phyloP scores from a whole-genome alignment of 192 early-diverging fungal species.

The Coemansia sp. region DNA sequence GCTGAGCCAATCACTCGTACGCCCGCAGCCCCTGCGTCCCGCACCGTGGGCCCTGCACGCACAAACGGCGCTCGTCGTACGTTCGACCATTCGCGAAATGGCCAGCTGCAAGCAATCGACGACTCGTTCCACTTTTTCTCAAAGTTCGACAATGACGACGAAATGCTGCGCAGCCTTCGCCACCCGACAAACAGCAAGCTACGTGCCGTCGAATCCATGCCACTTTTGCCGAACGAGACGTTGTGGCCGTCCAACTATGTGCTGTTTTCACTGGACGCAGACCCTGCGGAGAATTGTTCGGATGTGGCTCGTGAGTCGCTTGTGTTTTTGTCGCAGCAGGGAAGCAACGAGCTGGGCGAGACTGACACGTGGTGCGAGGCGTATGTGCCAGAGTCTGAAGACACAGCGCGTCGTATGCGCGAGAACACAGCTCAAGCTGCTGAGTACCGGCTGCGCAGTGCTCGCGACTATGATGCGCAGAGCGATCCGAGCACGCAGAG shows the following conservation, averaged over 20 bases:
- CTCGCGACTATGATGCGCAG: conserved; percentile 36
- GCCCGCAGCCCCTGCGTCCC: not conserved
- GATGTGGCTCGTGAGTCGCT: conserved; percentile 30
- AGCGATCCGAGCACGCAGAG: conserved; percentile 20
- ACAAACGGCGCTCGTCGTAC: conserved; percentile 18
- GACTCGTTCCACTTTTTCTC: conserved; percentile 41
- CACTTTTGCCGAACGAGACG: conserved; percentile 38
- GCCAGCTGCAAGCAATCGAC: conserved; percentile 50
- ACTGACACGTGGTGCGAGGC: conserved; percentile 47
- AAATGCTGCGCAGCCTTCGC: conserved; percentile 28
- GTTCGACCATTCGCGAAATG: conserved; percentile 46
- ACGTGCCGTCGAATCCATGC: conserved; percentile 39
- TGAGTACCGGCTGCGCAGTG: conserved; percentile 38
- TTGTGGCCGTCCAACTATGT: conserved; percentile 48
- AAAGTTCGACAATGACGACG: conserved; percentile 33
- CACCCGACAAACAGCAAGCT: conserved; percentile 49
- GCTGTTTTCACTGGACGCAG: conserved; percentile 38
- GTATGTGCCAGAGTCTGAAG: conserved; percentile 37
- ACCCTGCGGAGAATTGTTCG: conserved; percentile 19
- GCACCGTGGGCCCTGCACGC: conserved; percentile 10
- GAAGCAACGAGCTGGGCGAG: conserved; percentile 38
- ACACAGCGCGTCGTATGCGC: conserved; percentile 17
- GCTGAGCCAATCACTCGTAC: not conserved
- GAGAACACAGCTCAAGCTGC: conserved; percentile 7
- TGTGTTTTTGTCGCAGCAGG: conserved; percentile 36